Base-by-base conservation (phyloP, 257 asterid genomes). In the Fraxinus anomala region DNA sequence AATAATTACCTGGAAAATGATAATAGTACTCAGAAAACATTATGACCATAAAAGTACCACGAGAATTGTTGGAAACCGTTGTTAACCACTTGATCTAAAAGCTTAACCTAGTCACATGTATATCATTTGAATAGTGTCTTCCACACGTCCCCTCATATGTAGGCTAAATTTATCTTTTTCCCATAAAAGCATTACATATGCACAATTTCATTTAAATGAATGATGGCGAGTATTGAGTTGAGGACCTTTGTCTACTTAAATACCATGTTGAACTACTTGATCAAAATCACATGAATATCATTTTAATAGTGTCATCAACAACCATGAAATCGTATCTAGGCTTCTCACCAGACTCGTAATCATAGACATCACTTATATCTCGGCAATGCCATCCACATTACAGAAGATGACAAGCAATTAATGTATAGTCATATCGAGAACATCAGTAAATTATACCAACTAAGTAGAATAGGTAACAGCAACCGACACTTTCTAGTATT, bases 1-100 rank as follows among this genome's bases (percentile, higher is more conserved):
- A 56, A 90, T 89, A 73, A 92, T 81, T 85, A 88, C 96, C 94
- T 89, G 88, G 40, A 76, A 36, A 81, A 56, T 28, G 36, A 74
- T 28, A 79, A 23, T 23, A 3, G 7, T 24, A 8, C 68, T 61
- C 3, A 10, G 31, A 13, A 61, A 61, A 54, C 65, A 17, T 17
- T 21, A 19, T 54, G 24, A 54, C 24, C 65, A 54, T 3, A 21
- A 5, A 17, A 21, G 68, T 40, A 16, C 51, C 1, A 2, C 0
- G 5, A 42, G 51, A 12, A 42, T 42, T 12, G 51, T 9, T 12
- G 4, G 16, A 40, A 42, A 42, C 17, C 5, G 12, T 42, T 12
- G 51, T 42, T 42, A 42, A 42, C 49, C 17, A 42, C 17, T 42
- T 42, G 17, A 42, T 42, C 51, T 42, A 42, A 42, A 42, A 10